Evolutionary conservation across 768 basidiomycete species (phyloP).

Genomic region (Pisolithus marmoratus): DNA sequence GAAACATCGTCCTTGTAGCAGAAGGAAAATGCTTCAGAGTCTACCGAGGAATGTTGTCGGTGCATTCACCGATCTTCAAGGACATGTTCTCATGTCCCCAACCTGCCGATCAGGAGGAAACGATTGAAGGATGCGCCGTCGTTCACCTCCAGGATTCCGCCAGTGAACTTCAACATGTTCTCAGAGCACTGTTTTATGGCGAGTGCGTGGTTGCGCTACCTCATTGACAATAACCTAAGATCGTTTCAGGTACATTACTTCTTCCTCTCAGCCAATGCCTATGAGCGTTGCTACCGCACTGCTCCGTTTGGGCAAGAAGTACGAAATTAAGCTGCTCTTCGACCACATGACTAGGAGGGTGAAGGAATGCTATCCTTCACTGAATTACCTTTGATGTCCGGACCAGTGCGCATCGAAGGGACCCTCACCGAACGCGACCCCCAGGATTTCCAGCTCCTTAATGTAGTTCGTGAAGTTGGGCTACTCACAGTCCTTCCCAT

Average conservation of each 20-base stretch:
- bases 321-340: slow-evolving; percentile 5
- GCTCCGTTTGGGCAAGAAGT: slow-evolving; percentile 15
- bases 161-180: slow-evolving; percentile 10
- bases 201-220: slow-evolving; percentile 1
- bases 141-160: slow-evolving; percentile 11
- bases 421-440: slow-evolving; percentile 2
- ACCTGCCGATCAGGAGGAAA: background rate
- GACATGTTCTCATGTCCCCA: slow-evolving; percentile 22
- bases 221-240: background rate
- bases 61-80: slow-evolving; percentile 26
- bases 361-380: background rate
- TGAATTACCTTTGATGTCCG: background rate
- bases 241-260: slow-evolving; percentile 5
- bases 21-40: slow-evolving; percentile 26
- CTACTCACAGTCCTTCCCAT: background rate
- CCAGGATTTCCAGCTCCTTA: slow-evolving; percentile 7
- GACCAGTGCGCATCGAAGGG: background rate
- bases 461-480: background rate
- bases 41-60: slow-evolving; percentile 21
- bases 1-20: slow-evolving; percentile 23
- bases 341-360: slow-evolving; percentile 7
- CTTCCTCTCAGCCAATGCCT: slow-evolving; percentile 6
- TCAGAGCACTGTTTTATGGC: slow-evolving; percentile 16
- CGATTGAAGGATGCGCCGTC: slow-evolving; percentile 18
- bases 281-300: slow-evolving; percentile 3